Conservation (phyloP, 768 basidiomycete species). For the Candolleomyces efflorescens region DNA sequence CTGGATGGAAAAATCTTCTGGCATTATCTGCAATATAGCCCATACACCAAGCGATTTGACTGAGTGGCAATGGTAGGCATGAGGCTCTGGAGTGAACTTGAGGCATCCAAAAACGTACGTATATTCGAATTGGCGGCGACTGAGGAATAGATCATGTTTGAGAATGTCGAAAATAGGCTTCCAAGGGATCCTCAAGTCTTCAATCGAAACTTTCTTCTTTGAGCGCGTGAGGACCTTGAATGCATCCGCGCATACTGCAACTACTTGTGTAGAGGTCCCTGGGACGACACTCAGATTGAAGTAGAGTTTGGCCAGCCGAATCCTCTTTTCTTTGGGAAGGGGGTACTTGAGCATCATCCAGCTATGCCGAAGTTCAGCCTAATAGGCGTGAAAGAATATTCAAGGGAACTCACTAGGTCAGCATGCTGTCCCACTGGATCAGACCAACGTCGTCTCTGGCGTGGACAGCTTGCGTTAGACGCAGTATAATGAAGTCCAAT, state of each 20-base stretch:
- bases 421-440: constrained; percentile 75
- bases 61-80: constrained; percentile 21
- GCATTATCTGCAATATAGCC: constrained; percentile 63
- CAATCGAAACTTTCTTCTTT: constrained; percentile 69
- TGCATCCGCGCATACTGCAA: constrained; percentile 63
- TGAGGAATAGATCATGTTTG: constrained; percentile 72
- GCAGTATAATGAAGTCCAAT: constrained; percentile 67
- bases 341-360: constrained; percentile 86
- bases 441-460: constrained; percentile 82
- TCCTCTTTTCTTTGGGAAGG: constrained; percentile 74
- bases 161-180: constrained; percentile 71
- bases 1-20: constrained; percentile 85
- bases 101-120: constrained; percentile 40
- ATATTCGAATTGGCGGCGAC: constrained; percentile 72
- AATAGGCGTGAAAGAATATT: constrained; percentile 7
- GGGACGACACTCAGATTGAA: constrained; percentile 74
- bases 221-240: constrained; percentile 58
- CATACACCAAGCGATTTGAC: constrained; percentile 76
- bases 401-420: constrained; percentile 53
- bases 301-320: constrained; percentile 72
- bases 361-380: constrained; percentile 30
- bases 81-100: background rate
- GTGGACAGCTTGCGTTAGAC: constrained; percentile 68
- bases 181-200: constrained; percentile 83
- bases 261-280: constrained; percentile 66